Evolutionary conservation across 768 basidiomycete species (phyloP).

Genomic region (Phanerodontia chrysosporium): DNA sequence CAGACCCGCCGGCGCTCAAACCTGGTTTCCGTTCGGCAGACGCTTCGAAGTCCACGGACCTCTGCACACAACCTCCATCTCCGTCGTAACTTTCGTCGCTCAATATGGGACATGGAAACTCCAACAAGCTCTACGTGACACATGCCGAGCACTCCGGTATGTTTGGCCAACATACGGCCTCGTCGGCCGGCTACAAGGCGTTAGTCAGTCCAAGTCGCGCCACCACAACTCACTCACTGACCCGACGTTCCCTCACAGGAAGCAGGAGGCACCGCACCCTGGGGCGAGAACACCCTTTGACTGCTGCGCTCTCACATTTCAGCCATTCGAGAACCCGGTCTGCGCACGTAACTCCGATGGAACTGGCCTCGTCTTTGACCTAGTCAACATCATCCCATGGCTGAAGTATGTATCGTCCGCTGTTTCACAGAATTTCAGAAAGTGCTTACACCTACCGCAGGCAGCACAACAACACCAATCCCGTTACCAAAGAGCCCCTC

Average conservation of each 20-base stretch:
- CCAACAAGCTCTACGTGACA: slow-evolving; percentile 84
- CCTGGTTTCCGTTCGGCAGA: background rate
- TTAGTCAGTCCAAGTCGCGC: slow-evolving; percentile 32
- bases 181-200: slow-evolving; percentile 71
- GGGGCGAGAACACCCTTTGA: slow-evolving; percentile 75
- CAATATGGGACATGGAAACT: slow-evolving; percentile 82
- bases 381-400: slow-evolving; percentile 93
- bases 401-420: too few species aligned
- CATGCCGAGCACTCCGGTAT: slow-evolving; percentile 83
- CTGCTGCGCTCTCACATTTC: slow-evolving; percentile 88
- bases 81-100: background rate
- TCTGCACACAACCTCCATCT: background rate
- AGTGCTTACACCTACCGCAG: too few species aligned
- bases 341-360: slow-evolving; percentile 81
- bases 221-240: background rate
- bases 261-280: slow-evolving; percentile 62
- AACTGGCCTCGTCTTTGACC: slow-evolving; percentile 78
- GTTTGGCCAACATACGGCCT: slow-evolving; percentile 72
- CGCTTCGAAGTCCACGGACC: background rate
- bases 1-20: background rate
- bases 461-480: slow-evolving; percentile 78
- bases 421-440: too few species aligned
- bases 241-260: slow-evolving; percentile 36
- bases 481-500: slow-evolving; percentile 71
- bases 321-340: slow-evolving; percentile 86